phyloP scores from a whole-genome alignment of 116 monocot species.

The Dioscorea cayenensis region DNA sequence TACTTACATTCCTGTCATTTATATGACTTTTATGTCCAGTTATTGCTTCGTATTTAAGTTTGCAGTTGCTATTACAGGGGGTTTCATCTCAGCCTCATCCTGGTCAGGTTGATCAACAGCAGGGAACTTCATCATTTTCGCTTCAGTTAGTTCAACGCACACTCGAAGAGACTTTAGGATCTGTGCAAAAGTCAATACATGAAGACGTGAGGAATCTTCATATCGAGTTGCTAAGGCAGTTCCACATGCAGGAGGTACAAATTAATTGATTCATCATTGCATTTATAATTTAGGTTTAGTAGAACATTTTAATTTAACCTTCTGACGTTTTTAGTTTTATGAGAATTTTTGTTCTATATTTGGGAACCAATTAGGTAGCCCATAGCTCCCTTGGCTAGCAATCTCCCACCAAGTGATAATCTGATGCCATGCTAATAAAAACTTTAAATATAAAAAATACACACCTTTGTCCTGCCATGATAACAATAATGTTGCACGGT shows the following conservation, averaged over 20 bases:
- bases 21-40: too few species aligned
- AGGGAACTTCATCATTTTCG: slow-evolving; percentile 69
- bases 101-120: slow-evolving; percentile 37
- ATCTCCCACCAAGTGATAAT: background rate
- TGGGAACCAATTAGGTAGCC: too few species aligned
- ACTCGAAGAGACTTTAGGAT: slow-evolving; percentile 81
- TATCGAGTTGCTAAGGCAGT: slow-evolving; percentile 85
- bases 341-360: too few species aligned
- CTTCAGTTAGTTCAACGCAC: slow-evolving; percentile 88
- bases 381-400: background rate
- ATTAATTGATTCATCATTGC: background rate
- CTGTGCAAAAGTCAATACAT: slow-evolving; percentile 73
- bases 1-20: background rate
- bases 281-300: too few species aligned
- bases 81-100: slow-evolving; percentile 16
- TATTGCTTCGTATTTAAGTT: background rate
- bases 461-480: too few species aligned
- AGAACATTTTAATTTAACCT: too few species aligned
- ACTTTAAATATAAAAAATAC: background rate
- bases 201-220: slow-evolving; percentile 92
- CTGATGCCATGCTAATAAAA: background rate
- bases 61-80: slow-evolving; percentile 36
- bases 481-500: too few species aligned
- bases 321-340: too few species aligned
- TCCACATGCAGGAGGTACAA: slow-evolving; percentile 89